phyloP scores from a whole-genome alignment of 345 rosid genomes.

The Sonneratia alba region DNA sequence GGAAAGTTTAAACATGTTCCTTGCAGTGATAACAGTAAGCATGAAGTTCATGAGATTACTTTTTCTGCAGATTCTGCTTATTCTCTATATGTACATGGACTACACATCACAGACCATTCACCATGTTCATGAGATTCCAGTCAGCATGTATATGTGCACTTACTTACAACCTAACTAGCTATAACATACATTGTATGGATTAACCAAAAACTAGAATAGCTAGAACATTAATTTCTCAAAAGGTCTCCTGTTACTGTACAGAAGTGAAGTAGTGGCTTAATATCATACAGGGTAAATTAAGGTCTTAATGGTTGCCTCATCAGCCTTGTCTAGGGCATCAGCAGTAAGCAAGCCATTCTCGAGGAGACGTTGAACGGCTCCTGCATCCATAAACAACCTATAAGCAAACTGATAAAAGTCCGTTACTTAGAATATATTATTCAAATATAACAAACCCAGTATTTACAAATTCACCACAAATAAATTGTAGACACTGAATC shows the following conservation, averaged over 20 bases:
- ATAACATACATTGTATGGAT: neutral
- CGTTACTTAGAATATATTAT: neutral
- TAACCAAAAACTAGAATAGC: neutral
- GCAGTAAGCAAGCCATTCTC: conserved; percentile 68
- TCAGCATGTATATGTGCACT: neutral
- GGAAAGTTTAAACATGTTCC: neutral
- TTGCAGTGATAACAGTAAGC: neutral
- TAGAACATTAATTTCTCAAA: neutral
- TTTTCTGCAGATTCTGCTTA: neutral
- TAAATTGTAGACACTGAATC: neutral
- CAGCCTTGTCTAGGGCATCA: conserved; percentile 68
- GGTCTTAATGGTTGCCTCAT: conserved; percentile 64
- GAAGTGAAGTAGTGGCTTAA: neutral
- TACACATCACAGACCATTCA: neutral
- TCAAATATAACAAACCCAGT: neutral
- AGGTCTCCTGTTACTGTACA: neutral
- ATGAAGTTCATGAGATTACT: neutral
- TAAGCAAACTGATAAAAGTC: conserved; percentile 2
- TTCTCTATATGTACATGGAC: too few species aligned
- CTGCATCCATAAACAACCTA: conserved; percentile 28
- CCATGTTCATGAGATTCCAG: neutral
- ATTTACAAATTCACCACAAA: neutral
- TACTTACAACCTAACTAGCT: neutral
- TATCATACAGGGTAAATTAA: conserved; percentile 73
- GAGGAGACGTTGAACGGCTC: conserved; percentile 72